These are phyloP conservation scores for Pogostemon cablin DNA, from an alignment of 257 asterid species.

Conservation along the genomic window DNA sequence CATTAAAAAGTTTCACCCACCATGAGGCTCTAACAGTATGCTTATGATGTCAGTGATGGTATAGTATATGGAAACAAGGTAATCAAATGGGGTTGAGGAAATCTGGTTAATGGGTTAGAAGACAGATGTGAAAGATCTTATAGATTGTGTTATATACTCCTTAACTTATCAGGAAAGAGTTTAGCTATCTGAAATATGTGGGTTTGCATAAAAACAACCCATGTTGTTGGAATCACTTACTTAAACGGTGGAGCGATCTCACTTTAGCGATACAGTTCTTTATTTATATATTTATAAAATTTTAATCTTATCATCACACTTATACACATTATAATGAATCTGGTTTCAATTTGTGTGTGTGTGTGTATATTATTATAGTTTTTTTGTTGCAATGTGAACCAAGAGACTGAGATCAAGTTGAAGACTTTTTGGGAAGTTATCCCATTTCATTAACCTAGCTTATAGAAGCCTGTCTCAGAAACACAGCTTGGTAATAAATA, in stretches of 20 bases:
- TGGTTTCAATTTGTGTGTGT: too few relatives aligned
- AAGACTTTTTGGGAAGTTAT: slow-evolving; percentile 2
- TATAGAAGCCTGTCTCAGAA: slow-evolving; percentile 14
- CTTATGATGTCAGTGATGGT: slow-evolving; percentile 5
- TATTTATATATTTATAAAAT: too few relatives aligned
- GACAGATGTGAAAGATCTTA: slow-evolving; percentile 9
- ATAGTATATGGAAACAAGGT: slow-evolving; percentile 2
- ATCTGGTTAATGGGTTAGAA: slow-evolving; percentile 6
- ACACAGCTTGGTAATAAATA: slow-evolving; percentile 20
- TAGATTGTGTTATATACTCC: not conserved
- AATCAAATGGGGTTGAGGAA: not conserved
- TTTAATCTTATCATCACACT: too few relatives aligned
- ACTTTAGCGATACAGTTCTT: too few relatives aligned
- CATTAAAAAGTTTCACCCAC: not conserved
- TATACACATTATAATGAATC: too few relatives aligned
- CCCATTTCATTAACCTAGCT: slow-evolving; percentile 13
- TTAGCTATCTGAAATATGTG: not conserved
- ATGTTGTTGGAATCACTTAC: too few relatives aligned
- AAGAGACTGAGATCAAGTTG: slow-evolving; percentile 12
- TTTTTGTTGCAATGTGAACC: slow-evolving; percentile 10
- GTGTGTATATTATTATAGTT: too few relatives aligned
- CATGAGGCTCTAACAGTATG: slow-evolving; percentile 4
- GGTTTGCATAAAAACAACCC: too few relatives aligned
- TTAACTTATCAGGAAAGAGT: slow-evolving; percentile 2
- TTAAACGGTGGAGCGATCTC: too few relatives aligned